These are phyloP conservation scores for Bimuria novae-zelandiae DNA, from an alignment of 2,329 filamentous ascomycete genomes.

Conservation along the genomic window DNA sequence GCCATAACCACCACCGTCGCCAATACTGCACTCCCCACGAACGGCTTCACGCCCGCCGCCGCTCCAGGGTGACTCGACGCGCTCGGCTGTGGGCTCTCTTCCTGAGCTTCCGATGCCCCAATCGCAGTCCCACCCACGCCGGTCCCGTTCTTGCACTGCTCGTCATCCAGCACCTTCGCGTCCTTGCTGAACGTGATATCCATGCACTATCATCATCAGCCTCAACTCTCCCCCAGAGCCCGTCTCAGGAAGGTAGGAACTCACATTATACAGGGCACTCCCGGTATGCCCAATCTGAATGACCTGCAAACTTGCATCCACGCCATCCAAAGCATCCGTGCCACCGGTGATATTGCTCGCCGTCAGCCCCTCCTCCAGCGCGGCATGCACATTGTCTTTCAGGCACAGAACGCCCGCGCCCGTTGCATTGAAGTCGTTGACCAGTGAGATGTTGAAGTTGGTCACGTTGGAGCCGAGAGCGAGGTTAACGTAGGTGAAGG, in stretches of 20 bases:
- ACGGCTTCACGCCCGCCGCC: conserved; percentile 20
- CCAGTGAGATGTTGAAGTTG: conserved; percentile 52
- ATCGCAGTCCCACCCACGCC: conserved; percentile 34
- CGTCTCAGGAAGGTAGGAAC: too few species aligned
- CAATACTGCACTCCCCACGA: conserved; percentile 22
- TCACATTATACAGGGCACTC: conserved; percentile 51
- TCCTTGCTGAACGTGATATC: conserved; percentile 50
- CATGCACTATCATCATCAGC: conserved; percentile 45
- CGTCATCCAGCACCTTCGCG: conserved; percentile 42
- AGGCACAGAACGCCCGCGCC: conserved; percentile 55
- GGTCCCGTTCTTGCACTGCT: conserved; percentile 48
- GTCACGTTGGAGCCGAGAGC: conserved; percentile 49
- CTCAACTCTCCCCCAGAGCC: too few species aligned
- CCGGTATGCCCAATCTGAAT: conserved; percentile 50
- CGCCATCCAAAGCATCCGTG: conserved; percentile 39
- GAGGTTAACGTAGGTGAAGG: conserved; percentile 55
- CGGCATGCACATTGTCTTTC: conserved; percentile 25
- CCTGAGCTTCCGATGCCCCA: conserved; percentile 23
- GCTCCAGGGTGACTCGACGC: conserved; percentile 11
- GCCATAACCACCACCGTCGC: conserved; percentile 28
- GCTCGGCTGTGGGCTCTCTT: neutral
- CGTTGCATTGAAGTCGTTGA: conserved; percentile 54
- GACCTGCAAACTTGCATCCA: conserved; percentile 51
- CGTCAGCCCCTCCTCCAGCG: conserved; percentile 19
- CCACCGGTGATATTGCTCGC: conserved; percentile 20